Conservation (phyloP, 2,329 filamentous ascomycete genomes). For the Thelonectria olida region DNA sequence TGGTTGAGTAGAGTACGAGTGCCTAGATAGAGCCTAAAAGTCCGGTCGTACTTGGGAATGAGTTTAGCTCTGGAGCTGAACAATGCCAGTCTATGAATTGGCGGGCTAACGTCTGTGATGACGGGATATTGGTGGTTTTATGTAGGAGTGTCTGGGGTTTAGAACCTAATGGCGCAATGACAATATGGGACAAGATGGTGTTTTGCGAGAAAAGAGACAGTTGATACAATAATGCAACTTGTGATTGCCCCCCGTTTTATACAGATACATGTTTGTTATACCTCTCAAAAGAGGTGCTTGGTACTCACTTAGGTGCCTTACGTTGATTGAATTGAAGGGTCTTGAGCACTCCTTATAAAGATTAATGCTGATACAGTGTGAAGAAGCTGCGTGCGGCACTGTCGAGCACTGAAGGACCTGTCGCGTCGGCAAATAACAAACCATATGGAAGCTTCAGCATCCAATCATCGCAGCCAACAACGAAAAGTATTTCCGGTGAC, state of each 20-base stretch:
- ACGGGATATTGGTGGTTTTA: not conserved
- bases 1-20: slow-evolving; percentile 77
- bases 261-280: too few relatives aligned
- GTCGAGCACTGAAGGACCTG: not conserved
- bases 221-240: not conserved
- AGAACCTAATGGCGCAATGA: slow-evolving; percentile 44
- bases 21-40: slow-evolving; percentile 36
- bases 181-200: slow-evolving; percentile 36
- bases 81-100: slow-evolving; percentile 34
- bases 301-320: too few relatives aligned
- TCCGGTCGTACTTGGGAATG: slow-evolving; percentile 28
- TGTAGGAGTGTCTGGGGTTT: slow-evolving; percentile 36
- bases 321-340: too few relatives aligned
- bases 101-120: slow-evolving; percentile 28
- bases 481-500: not conserved
- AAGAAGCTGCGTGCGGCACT: accelerated
- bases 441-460: not conserved
- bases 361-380: not conserved
- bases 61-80: slow-evolving; percentile 15
- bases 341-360: too few relatives aligned
- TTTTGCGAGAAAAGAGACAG: slow-evolving; percentile 15
- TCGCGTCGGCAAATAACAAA: slow-evolving; percentile 4
- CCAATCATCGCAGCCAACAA: not conserved
- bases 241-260: too few relatives aligned
- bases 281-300: too few relatives aligned